phyloP scores from a whole-genome alignment of 768 basidiomycete genomes.

The Lactarius sp. region DNA sequence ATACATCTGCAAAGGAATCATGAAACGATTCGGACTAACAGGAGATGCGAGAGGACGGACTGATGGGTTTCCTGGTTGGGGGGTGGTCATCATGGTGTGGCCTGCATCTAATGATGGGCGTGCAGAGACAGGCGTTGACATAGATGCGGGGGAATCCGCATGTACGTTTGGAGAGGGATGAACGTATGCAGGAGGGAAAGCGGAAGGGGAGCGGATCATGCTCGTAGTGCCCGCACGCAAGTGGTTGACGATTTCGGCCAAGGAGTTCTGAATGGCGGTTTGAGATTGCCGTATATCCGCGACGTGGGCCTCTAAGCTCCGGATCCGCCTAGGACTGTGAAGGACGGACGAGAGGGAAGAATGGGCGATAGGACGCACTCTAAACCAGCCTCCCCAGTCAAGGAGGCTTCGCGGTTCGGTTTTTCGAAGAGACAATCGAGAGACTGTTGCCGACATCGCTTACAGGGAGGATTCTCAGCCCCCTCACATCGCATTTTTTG shows the following conservation, averaged over 20 bases:
- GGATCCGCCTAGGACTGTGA: slow-evolving; percentile 63
- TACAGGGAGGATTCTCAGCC: slow-evolving; percentile 95
- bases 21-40: not conserved
- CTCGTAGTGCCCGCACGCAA: slow-evolving; percentile 53
- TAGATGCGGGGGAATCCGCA: slow-evolving; percentile 44
- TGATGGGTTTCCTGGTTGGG: slow-evolving; percentile 28
- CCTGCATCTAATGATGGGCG: slow-evolving; percentile 26
- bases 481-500: slow-evolving; percentile 98
- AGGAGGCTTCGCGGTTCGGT: slow-evolving; percentile 78
- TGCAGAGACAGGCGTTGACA: slow-evolving; percentile 39
- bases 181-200: slow-evolving; percentile 49
- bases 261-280: slow-evolving; percentile 67
- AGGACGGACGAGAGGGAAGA: not conserved
- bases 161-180: slow-evolving; percentile 65
- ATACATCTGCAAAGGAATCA: slow-evolving; percentile 20
- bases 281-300: slow-evolving; percentile 74
- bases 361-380: slow-evolving; percentile 52
- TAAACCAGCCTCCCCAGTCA: slow-evolving; percentile 83
- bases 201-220: slow-evolving; percentile 58
- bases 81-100: slow-evolving; percentile 29
- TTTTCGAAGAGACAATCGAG: slow-evolving; percentile 95
- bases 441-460: slow-evolving; percentile 83
- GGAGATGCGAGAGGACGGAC: slow-evolving; percentile 26
- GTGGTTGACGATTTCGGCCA: slow-evolving; percentile 75
- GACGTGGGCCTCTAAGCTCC: slow-evolving; percentile 83